Percentiles rank a stretch among this genome's conserved stretches.
Conservation (phyloP, 441 rosid genomes). For the Heliophila coronopifolia region DNA sequence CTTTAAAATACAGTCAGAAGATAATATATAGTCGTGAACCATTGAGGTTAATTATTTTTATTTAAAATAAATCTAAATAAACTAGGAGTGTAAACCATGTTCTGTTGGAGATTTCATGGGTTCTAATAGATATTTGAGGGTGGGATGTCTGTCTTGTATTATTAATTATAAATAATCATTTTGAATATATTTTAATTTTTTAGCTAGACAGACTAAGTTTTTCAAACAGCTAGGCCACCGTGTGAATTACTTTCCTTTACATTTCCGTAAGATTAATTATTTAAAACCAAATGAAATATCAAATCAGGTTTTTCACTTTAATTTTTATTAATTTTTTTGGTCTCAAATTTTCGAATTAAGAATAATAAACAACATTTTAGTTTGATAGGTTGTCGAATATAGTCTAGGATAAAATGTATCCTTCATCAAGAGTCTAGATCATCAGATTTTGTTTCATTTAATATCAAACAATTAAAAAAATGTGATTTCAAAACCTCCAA, state of each 20-base stretch:
- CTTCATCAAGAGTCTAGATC: not conserved
- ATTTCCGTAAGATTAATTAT: not conserved
- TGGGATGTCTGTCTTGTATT: slow-evolving; percentile 30
- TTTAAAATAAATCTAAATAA: not conserved
- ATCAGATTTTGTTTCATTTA: not conserved
- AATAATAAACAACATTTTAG: not conserved
- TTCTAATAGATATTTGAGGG: slow-evolving; percentile 14
- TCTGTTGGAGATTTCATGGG: not conserved
- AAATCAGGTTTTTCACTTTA: not conserved
- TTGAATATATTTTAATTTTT: not conserved
- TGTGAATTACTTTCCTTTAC: slow-evolving; percentile 18
- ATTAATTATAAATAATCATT: slow-evolving; percentile 11
- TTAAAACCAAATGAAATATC: not conserved
- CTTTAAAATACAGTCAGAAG: not conserved
- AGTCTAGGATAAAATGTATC: not conserved
- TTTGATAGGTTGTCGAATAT: not conserved
- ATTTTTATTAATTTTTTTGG: not conserved
- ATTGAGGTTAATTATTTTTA: not conserved
- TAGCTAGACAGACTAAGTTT: slow-evolving; percentile 15
- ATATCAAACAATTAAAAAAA: too few species aligned
- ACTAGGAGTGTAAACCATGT: slow-evolving; percentile 24
- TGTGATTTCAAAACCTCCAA: too few species aligned
- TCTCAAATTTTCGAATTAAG: not conserved
- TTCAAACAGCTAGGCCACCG: slow-evolving; percentile 23
- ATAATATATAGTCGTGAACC: not conserved